Conservation (phyloP, 169 alveolate genomes). For the Neospora caninum region DNA sequence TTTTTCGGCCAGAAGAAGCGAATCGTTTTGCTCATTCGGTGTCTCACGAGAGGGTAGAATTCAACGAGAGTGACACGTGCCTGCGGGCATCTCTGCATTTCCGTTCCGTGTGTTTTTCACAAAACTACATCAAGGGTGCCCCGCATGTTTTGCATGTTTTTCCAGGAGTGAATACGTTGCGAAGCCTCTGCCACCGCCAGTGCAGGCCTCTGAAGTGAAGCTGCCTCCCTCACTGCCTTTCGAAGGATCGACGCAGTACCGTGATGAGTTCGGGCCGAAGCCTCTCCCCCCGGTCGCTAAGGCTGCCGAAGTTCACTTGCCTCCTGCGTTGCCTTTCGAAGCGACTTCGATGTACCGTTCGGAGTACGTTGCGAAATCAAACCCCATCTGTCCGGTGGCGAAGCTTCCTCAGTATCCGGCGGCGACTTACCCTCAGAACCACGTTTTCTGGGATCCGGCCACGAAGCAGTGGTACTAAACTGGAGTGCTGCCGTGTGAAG, state of each 20-base stretch:
- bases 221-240: constrained; percentile 71
- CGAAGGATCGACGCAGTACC: constrained; percentile 72
- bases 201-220: constrained; percentile 63
- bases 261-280: constrained; percentile 72
- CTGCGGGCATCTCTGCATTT: too few species aligned
- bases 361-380: constrained; percentile 49
- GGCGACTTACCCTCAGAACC: constrained; percentile 51
- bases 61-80: too few species aligned
- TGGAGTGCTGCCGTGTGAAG: too few species aligned
- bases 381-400: constrained; percentile 55
- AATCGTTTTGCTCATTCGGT: too few species aligned
- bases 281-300: constrained; percentile 71
- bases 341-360: constrained; percentile 69
- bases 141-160: too few species aligned
- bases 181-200: constrained; percentile 73
- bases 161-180: constrained; percentile 76
- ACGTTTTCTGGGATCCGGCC: constrained; percentile 64
- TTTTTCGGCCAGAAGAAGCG: too few species aligned
- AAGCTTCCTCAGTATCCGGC: constrained; percentile 57
- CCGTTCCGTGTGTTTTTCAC: too few species aligned
- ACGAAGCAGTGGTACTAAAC: constrained; percentile 58
- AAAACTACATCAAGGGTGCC: too few species aligned
- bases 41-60: too few species aligned
- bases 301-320: constrained; percentile 48
- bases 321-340: constrained; percentile 74